Evolutionary conservation across 1,139 yeast species (phyloP), one percentile per base, ranked within the genome.

Genomic region (Blastobotrys capitulatus): DNA sequence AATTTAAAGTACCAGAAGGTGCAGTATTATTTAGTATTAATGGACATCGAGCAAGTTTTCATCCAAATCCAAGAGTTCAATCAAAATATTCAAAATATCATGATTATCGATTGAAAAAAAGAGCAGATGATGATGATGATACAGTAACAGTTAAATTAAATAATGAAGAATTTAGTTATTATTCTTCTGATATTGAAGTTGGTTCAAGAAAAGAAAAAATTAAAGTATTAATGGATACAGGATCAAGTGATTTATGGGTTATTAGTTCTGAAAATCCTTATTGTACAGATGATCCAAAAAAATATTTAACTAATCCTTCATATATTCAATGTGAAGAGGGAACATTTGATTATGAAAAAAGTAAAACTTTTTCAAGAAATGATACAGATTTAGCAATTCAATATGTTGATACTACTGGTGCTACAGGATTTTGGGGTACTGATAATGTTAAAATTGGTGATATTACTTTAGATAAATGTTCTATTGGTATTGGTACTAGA

Each of bases 231-330:
- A 55, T 74, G 39, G 78, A 74, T 56, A 74, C 78, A 8, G 77
- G 77, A 6, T 70, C 75, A 16, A 61, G 73, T 7, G 89, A 83
- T 62, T 67, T 82, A 55, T 83, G 88, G 88, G 77, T 82, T 35
- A 64, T 65, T 56, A 60, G 64, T 32, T 51, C 59, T 25, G 52
- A 51, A n/a, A 70, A 69, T 53, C 69, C 69, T 1, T 66, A 59
- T 54, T 60, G 63, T 40, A 56, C 57, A 15, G 13, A n/a, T 22
- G 41, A 43, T 26, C 40, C 48, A 15, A 38, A 43, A 6, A 20
- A 20, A 18, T 35, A 39, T 25, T 8, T 34, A 20, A 12, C 25
- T 5, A 34, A 52, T 27, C 57, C 54, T 19, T 53, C 46, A 39
- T 45, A 42, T 31, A 46, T 51, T 22, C 51, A 49, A 34, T 57